A percentile compares a stretch with the other conserved stretches of the same genome.
These are phyloP conservation scores for Apiospora rasikravindrae DNA, from an alignment of 2,329 filamentous ascomycete genomes.

Conservation along the genomic window DNA sequence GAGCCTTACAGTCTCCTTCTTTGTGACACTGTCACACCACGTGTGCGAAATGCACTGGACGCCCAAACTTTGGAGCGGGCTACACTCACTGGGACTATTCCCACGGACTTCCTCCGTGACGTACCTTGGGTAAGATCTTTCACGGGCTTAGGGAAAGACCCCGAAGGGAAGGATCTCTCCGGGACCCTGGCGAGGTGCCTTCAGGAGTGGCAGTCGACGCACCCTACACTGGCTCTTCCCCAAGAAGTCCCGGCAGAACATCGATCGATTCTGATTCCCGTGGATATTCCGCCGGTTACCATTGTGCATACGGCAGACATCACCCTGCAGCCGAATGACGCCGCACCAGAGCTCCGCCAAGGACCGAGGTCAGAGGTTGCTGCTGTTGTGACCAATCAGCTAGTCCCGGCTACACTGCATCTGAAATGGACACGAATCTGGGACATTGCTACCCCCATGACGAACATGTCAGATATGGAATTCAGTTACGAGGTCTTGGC, in stretches of 20 bases:
- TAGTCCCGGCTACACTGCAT: constrained; percentile 66
- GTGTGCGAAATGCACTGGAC: constrained; percentile 50
- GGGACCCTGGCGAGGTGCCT: constrained; percentile 41
- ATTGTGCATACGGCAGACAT: constrained; percentile 83
- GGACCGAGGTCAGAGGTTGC: constrained; percentile 40
- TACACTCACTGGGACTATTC: constrained; percentile 57
- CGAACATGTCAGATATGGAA: constrained; percentile 57
- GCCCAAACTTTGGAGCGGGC: constrained; percentile 61
- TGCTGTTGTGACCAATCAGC: constrained; percentile 65
- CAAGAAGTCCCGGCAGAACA: constrained; percentile 45
- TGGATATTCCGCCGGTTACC: constrained; percentile 84
- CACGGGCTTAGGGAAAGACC: constrained; percentile 51
- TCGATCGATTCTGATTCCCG: constrained; percentile 80
- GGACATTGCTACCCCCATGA: constrained; percentile 53
- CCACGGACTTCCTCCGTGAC: constrained; percentile 52
- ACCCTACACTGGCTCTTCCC: constrained; percentile 40
- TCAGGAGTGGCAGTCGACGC: constrained; percentile 42
- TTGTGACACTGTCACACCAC: constrained; percentile 48
- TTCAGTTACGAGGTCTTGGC: constrained; percentile 85
- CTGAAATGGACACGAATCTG: constrained; percentile 68
- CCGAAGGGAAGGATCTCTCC: constrained; percentile 41
- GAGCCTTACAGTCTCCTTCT: constrained; percentile 54
- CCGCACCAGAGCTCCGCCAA: constrained; percentile 9
- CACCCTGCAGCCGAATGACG: constrained; percentile 47
- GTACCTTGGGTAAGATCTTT: constrained; percentile 57